These are phyloP conservation scores for Nemania bipapillata DNA, from an alignment of 2,329 filamentous ascomycete species.

Conservation along the genomic window DNA sequence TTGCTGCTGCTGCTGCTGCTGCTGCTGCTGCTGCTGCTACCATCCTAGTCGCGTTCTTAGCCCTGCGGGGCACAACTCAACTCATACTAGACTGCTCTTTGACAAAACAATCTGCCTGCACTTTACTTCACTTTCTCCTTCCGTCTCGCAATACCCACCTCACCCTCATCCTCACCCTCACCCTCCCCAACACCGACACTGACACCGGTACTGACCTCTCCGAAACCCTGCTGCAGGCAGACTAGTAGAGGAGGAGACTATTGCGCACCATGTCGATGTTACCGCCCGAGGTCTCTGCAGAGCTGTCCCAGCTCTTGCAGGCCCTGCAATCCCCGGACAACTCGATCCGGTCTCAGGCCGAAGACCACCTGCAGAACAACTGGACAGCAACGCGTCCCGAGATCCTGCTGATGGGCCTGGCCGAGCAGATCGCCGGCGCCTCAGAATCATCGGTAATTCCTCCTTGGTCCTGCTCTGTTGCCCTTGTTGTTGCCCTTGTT, in stretches of 20 bases:
- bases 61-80: constrained; percentile 35
- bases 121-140: constrained; percentile 7
- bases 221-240: constrained; percentile 7
- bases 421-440: constrained; percentile 87
- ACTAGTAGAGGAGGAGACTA: constrained; percentile 25
- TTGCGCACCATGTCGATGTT: constrained; percentile 79
- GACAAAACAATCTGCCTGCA: constrained; percentile 7
- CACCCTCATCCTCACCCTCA: neutral
- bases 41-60: constrained; percentile 37
- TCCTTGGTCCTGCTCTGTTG: neutral
- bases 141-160: neutral
- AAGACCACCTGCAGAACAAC: constrained; percentile 89
- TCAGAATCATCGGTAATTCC: constrained; percentile 74
- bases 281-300: constrained; percentile 82
- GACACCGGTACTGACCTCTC: neutral
- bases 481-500: too few relatives aligned
- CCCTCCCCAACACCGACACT: neutral
- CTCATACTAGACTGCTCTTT: constrained; percentile 1
- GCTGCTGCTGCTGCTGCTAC: neutral
- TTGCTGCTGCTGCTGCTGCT: neutral
- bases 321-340: constrained; percentile 93
- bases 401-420: constrained; percentile 90
- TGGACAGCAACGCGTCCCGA: constrained; percentile 87
- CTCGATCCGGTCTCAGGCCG: constrained; percentile 81
- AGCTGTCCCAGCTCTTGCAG: constrained; percentile 86